A percentile compares a stretch with the other conserved stretches of the same genome.
Conservation (phyloP, 768 basidiomycete genomes). For the Naganishia vaughanmartiniae region DNA sequence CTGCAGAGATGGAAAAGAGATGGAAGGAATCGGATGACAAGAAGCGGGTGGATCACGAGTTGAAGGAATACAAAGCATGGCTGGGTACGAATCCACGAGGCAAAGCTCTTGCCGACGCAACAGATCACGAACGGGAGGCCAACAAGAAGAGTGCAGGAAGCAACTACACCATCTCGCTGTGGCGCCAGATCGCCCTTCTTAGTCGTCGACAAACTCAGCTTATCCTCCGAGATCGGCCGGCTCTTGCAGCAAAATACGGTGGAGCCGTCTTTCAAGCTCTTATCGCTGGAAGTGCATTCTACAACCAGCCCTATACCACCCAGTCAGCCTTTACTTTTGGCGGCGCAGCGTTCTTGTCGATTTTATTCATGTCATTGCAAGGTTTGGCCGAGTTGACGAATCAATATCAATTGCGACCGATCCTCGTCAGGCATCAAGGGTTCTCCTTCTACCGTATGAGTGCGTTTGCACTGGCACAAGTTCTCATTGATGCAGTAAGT, state of each 20-base stretch:
- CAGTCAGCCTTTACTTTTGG: constrained; percentile 86
- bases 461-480: constrained; percentile 51
- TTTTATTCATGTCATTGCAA: constrained; percentile 53
- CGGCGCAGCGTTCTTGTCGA: constrained; percentile 67
- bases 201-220: constrained; percentile 68
- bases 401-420: constrained; percentile 77
- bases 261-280: constrained; percentile 49
- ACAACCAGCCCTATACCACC: constrained; percentile 68
- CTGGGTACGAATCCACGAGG: constrained; percentile 55
- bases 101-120: constrained; percentile 71
- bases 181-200: constrained; percentile 68
- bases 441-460: constrained; percentile 55
- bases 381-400: constrained; percentile 54
- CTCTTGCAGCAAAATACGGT: constrained; percentile 67
- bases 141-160: constrained; percentile 67
- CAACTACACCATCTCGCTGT: constrained; percentile 78
- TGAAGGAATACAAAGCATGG: constrained; percentile 62
- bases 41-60: constrained; percentile 54
- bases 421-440: constrained; percentile 55
- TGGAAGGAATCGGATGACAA: constrained; percentile 60
- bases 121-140: constrained; percentile 75
- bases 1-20: constrained; percentile 67
- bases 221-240: constrained; percentile 70
- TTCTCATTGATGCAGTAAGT: constrained; percentile 47
- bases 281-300: constrained; percentile 71